Conservation (phyloP, 75 land plant genomes). For the Selaginella moellendorffii region DNA sequence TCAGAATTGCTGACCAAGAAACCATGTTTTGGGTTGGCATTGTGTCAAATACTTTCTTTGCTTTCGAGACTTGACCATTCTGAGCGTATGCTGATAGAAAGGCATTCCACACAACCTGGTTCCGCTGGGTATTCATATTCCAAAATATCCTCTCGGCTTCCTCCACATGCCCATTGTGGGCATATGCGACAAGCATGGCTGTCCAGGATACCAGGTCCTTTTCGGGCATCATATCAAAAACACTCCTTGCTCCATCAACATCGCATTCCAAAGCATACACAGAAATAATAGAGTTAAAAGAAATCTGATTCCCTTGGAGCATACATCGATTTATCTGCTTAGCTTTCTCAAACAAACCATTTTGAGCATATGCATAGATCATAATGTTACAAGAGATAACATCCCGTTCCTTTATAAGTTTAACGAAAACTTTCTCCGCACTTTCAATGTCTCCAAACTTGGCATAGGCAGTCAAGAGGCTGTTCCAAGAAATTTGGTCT, state of each 20-base stretch:
- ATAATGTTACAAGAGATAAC: not conserved
- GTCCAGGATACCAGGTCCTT: not conserved
- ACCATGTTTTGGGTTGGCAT: not conserved
- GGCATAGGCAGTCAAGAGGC: not conserved
- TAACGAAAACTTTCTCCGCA: not conserved
- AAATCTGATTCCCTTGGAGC: not conserved
- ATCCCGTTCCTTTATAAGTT: not conserved
- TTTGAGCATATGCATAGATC: not conserved
- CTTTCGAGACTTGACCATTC: not conserved
- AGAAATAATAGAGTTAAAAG: not conserved
- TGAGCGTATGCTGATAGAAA: not conserved
- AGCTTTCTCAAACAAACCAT: not conserved
- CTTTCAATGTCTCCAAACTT: not conserved
- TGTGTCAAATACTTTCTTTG: not conserved
- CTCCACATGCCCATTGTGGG: not conserved
- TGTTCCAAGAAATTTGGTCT: not conserved
- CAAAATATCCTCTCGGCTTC: not conserved
- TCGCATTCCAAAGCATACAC: not conserved
- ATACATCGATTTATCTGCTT: not conserved
- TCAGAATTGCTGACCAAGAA: not conserved
- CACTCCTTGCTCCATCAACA: not conserved
- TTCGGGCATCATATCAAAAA: not conserved
- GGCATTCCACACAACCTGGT: not conserved
- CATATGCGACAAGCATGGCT: not conserved
- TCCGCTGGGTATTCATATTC: not conserved